These are phyloP conservation scores for Vaccinium vitisidaea DNA, from an alignment of 148 eudicot species.

Conservation along the genomic window DNA sequence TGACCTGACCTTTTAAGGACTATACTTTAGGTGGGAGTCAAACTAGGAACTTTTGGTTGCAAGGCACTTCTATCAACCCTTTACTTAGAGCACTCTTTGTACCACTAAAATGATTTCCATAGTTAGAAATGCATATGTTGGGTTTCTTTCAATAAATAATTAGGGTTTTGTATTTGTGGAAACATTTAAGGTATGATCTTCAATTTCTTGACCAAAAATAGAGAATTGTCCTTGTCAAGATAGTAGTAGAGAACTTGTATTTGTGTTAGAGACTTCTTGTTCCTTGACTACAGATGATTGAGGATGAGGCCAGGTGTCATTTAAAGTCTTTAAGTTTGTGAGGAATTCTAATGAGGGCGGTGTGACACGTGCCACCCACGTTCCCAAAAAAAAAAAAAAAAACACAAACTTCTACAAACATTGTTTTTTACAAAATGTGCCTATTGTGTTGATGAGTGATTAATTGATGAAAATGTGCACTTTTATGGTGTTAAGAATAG, in stretches of 20 bases:
- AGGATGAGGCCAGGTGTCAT: not conserved
- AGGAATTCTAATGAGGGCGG: not conserved
- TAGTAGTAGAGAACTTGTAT: not conserved
- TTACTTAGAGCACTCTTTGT: not conserved
- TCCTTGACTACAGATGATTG: not conserved
- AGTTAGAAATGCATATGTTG: not conserved
- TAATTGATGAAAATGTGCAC: no score
- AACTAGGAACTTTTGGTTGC: not conserved
- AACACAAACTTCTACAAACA: no score
- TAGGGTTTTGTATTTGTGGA: not conserved
- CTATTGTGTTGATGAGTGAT: no score
- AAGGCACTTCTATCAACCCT: not conserved
- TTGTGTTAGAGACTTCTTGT: not conserved
- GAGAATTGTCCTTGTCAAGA: not conserved
- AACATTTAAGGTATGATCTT: not conserved
- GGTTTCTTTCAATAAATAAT: not conserved
- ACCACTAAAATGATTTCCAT: not conserved
- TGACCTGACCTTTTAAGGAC: not conserved
- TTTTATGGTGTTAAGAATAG: no score
- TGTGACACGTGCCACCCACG: no score
- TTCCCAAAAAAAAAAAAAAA: no score
- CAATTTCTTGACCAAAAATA: not conserved
- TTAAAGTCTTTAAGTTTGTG: not conserved
- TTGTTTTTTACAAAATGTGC: no score
- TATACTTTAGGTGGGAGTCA: not conserved